Evolutionary conservation across 306 rosid genomes (phyloP).

Genomic region (Fagus sylvatica): DNA sequence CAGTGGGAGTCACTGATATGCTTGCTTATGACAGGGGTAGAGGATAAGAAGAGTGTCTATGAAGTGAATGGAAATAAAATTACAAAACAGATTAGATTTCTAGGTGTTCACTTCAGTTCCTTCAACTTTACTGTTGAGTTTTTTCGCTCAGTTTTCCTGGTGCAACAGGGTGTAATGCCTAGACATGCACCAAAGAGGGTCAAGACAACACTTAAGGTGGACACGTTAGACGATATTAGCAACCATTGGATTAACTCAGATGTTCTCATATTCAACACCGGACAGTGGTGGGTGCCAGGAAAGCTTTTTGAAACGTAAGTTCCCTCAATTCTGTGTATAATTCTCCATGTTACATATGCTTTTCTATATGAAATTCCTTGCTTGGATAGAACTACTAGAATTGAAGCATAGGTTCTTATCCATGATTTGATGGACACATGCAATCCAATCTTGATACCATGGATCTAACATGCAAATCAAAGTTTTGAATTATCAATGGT

Average conservation of each 20-base stretch:
- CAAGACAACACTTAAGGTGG: slow-evolving; percentile 68
- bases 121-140: slow-evolving; percentile 79
- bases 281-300: slow-evolving; percentile 96
- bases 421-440: not conserved
- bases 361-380: slow-evolving; percentile 19
- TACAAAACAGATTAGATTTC: slow-evolving; percentile 60
- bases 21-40: slow-evolving; percentile 81
- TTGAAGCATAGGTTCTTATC: slow-evolving; percentile 7
- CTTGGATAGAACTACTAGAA: not conserved
- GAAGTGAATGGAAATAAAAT: slow-evolving; percentile 71
- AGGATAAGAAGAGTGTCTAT: slow-evolving; percentile 68
- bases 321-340: slow-evolving; percentile 23
- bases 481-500: not conserved
- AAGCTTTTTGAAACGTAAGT: slow-evolving; percentile 75
- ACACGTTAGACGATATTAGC: slow-evolving; percentile 66
- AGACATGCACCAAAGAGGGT: slow-evolving; percentile 77
- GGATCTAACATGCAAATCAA: not conserved
- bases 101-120: slow-evolving; percentile 72
- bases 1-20: slow-evolving; percentile 92
- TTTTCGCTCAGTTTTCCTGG: slow-evolving; percentile 81
- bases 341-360: not conserved
- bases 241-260: slow-evolving; percentile 73
- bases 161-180: slow-evolving; percentile 57
- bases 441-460: not conserved
- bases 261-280: slow-evolving; percentile 86